Base-by-base conservation (phyloP, 78 protist species). In the Protostelium mycophagum region DNA sequence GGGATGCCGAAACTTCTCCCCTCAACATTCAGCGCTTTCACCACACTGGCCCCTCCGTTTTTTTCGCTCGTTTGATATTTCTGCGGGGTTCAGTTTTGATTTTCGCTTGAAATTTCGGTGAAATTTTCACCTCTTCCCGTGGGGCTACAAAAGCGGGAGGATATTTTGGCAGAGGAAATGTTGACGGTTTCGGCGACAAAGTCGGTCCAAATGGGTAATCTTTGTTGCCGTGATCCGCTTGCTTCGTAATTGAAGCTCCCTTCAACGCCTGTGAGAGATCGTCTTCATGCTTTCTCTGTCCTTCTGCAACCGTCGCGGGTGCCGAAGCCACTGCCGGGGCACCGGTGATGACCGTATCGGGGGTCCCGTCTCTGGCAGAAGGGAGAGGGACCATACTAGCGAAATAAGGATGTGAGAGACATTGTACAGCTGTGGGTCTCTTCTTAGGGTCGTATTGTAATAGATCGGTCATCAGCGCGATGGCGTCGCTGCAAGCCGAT, bases 351-450 rank as follows among this genome's bases (percentile, higher is more conserved):
- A 51, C 31, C 73, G 73, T 51, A 16, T 51, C 73, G 31, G 73
- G 73, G 31, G 73, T 51, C 31, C 73, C 73, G 73, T 16, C 16
- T 5, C 73, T 5, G 16, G 73, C 73, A 16, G 73, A 51, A 25
- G 73, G 16, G 5, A 51, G 73, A 51, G 73, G 73, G 16, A 51
- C 73, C 31, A 51, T 5, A 16, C 31, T 25, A 16, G 73, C 73
- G 73, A 98, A 98, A 91, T 83, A 98, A 1, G 97, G 97, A 90
- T 97, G 97, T 88, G 85, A 92, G 34, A 98, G 92, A 25, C 95
- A 90, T 86, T 93, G 93, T 28, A 85, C 0, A 10, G 99, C 98
- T 0, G 98, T 95, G n/a, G 98, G 98, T 25, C 99, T 94, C 88
- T 94, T 88, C 0, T 35, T 1, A 0, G 99, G 99, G 85, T 98